phyloP scores from a whole-genome alignment of 2,329 filamentous ascomycete genomes.

The Penicillium hordei region DNA sequence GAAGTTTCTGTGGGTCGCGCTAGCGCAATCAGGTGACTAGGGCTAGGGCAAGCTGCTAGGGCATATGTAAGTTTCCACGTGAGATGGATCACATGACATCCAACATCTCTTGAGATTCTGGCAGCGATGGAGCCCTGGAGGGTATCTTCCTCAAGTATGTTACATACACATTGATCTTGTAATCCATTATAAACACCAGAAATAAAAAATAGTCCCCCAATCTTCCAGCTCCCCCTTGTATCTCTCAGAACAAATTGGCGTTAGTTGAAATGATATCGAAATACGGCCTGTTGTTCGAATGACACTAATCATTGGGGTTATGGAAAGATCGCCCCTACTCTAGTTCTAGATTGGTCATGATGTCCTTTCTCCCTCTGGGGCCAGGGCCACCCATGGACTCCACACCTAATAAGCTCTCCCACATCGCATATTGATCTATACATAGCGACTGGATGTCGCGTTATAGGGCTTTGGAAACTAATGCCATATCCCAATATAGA shows the following conservation, averaged over 20 bases:
- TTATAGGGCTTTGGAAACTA: neutral
- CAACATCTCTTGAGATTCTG: neutral
- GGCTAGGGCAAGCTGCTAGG: conserved; percentile 17
- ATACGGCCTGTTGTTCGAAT: neutral
- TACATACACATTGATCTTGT: neutral
- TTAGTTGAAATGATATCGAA: neutral
- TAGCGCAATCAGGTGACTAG: conserved; percentile 30
- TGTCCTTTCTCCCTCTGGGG: too few species aligned
- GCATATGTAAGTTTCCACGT: neutral
- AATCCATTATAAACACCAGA: neutral
- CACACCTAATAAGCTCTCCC: neutral
- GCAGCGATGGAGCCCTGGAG: neutral
- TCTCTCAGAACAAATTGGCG: too few species aligned
- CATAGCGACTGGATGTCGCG: neutral
- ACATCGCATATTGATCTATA: neutral
- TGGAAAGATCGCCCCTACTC: neutral
- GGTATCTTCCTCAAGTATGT: neutral
- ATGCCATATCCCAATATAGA: neutral
- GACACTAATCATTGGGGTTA: neutral
- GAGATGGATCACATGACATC: neutral
- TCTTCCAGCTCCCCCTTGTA: fast-evolving
- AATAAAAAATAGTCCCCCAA: fast-evolving
- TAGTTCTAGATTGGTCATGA: neutral
- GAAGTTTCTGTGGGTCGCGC: conserved; percentile 37
- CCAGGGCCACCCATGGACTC: neutral